Evolutionary conservation across 108 stramenopile species (phyloP), one percentile per base, ranked within the genome.

Genomic region (Aurantiochytrium sp.): DNA sequence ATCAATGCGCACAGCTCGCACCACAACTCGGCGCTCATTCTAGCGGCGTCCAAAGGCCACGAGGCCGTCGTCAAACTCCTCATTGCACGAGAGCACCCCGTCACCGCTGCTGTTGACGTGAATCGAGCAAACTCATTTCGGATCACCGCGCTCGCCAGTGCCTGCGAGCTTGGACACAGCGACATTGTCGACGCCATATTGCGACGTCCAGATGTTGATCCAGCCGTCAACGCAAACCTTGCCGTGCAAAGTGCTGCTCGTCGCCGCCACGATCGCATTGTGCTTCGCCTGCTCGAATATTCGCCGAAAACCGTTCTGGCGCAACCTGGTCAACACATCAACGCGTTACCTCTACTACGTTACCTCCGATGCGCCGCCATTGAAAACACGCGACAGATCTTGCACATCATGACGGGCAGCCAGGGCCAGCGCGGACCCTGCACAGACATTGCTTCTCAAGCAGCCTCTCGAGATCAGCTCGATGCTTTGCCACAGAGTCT

Each of bases 11-110:
- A 45, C 51, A 83, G 51, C 76, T 83, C 76, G 5, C 76, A 83
- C 76, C 49, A 53, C 25, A 83, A 83, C 76, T 83, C 76, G 6
- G 76, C 76, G 51, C 76, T 83, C n/a, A 83, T 83, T 23, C 51
- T 83, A 6, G 76, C 76, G 25, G n/a, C 49, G 16, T 25, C 76
- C 76, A 53, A 53, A 35, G 76, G 76, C 25, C 76, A 83, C 51
- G 28, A 10, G 6, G 76, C 44, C 6, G 23, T 83, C 14, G 76
- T 83, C 4, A 83, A 53, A 35, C 23, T 83, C 16, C 76, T 83
- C 5, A 6, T 83, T 23, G 55, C 55, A 0, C 16, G 55, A 8
- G 55, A 57, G 0, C 14, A 8, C 4, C 10, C 12, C 14, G 42
- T 6, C 42, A 35, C 49, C 49, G 12, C 6, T 18, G 25, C 10